Evolutionary conservation across 2,329 filamentous ascomycete species (phyloP).

Genomic region (Simplicillium sp.): DNA sequence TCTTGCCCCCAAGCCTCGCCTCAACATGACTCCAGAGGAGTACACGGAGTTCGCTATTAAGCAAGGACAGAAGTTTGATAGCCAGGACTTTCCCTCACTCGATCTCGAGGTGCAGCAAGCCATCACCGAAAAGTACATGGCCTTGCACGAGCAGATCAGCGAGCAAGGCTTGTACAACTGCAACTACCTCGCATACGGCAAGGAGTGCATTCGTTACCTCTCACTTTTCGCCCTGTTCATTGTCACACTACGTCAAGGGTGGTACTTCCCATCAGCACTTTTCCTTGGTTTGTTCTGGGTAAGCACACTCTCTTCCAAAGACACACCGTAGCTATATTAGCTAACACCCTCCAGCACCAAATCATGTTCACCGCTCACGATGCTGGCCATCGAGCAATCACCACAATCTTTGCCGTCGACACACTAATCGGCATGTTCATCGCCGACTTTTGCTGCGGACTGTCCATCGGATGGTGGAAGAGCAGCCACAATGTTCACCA

Average conservation of each 20-base stretch:
- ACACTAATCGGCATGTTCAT: slow-evolving; percentile 53
- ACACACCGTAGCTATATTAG: not conserved
- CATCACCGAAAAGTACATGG: slow-evolving; percentile 46
- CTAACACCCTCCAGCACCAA: slow-evolving; percentile 40
- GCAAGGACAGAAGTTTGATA: slow-evolving; percentile 21
- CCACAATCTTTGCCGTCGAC: slow-evolving; percentile 46
- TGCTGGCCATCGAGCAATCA: slow-evolving; percentile 54
- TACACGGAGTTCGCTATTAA: slow-evolving; percentile 26
- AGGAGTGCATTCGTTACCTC: slow-evolving; percentile 46
- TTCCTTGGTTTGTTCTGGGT: slow-evolving; percentile 56
- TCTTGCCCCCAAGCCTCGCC: no score
- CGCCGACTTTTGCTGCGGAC: slow-evolving; percentile 55
- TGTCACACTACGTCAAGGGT: slow-evolving; percentile 33
- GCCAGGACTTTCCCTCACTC: slow-evolving; percentile 38
- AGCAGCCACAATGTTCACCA: slow-evolving; percentile 61
- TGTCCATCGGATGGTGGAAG: slow-evolving; percentile 63
- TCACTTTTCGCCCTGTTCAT: slow-evolving; percentile 40
- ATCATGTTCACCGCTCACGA: slow-evolving; percentile 62
- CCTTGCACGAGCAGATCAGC: slow-evolving; percentile 43
- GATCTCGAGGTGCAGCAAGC: slow-evolving; percentile 42
- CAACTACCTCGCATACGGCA: slow-evolving; percentile 46
- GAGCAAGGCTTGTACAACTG: slow-evolving; percentile 50
- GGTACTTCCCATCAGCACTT: slow-evolving; percentile 48
- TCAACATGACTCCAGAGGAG: slow-evolving; percentile 8
- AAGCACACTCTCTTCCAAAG: slow-evolving; percentile 9